Conservation (phyloP, 768 basidiomycete genomes). For the Mycena metata region DNA sequence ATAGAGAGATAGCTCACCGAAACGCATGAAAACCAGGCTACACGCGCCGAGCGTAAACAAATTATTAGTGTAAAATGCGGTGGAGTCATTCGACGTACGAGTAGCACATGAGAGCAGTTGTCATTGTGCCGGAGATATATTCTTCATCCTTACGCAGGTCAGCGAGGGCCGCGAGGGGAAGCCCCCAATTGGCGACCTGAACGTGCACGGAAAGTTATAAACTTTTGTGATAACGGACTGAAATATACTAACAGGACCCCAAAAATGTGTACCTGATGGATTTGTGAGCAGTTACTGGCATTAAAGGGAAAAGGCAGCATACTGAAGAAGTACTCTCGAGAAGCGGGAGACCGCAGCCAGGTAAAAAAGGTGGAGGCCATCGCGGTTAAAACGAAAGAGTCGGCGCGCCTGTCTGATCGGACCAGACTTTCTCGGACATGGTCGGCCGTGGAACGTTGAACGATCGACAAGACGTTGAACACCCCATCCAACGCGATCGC, state of each 20-base stretch:
- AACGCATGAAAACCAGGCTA: conserved; percentile 93
- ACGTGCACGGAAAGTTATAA: conserved; percentile 24
- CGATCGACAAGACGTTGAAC: too few relatives aligned
- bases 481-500: too few relatives aligned
- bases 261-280: conserved; percentile 90
- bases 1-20: conserved; percentile 66
- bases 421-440: too few relatives aligned
- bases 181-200: conserved; percentile 98
- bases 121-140: conserved; percentile 97
- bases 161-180: conserved; percentile 92
- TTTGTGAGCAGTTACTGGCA: conserved; percentile 28
- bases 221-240: conserved; percentile 16
- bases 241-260: conserved; percentile 88
- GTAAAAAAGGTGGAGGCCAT: conserved; percentile 90
- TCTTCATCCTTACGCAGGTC: conserved; percentile 96
- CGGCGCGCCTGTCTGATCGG: too few relatives aligned
- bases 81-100: conserved; percentile 75
- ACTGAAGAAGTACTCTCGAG: conserved; percentile 97
- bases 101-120: conserved; percentile 88
- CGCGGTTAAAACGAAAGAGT: conserved; percentile 15
- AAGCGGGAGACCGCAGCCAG: conserved; percentile 94
- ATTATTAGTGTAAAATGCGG: conserved; percentile 19
- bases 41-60: not conserved
- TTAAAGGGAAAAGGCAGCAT: conserved; percentile 48
- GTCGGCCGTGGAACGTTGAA: too few relatives aligned